A percentile compares a stretch with the other conserved stretches of the same genome.
Conservation (phyloP, 2,329 filamentous ascomycete species). For the Penicillium sp. region DNA sequence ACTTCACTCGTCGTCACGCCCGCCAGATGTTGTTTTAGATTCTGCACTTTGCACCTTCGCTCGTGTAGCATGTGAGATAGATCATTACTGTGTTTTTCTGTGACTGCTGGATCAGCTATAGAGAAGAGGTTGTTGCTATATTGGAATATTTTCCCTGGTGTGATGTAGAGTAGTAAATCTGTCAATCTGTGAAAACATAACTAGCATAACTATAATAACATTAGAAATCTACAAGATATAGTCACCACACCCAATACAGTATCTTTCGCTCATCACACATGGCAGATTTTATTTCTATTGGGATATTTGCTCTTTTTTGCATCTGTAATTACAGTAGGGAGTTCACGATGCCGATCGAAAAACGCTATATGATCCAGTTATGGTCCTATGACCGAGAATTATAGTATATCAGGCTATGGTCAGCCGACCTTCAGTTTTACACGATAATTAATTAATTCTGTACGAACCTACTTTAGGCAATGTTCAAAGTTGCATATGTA, state of each 20-base stretch:
- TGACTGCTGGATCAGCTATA: constrained; percentile 23
- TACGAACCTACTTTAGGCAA: not conserved
- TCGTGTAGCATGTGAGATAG: constrained; percentile 13
- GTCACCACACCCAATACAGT: not conserved
- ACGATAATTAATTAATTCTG: not conserved
- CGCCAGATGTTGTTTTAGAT: constrained; percentile 26
- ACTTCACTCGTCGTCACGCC: constrained; percentile 25
- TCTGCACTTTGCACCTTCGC: constrained; percentile 1
- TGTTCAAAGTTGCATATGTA: not conserved
- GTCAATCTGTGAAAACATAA: not conserved
- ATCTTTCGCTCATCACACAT: not conserved
- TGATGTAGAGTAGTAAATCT: not conserved
- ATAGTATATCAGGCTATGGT: not conserved
- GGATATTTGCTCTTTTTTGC: not conserved
- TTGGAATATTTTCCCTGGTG: not conserved
- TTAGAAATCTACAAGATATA: no score
- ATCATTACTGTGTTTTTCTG: constrained; percentile 6
- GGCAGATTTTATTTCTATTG: no score
- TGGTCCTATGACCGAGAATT: not conserved
- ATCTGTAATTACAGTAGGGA: not conserved
- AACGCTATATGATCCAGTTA: not conserved
- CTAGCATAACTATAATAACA: not conserved
- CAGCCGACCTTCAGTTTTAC: not conserved
- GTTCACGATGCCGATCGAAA: not conserved
- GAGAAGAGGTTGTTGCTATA: not conserved